phyloP scores from a whole-genome alignment of 164 flowering plant species.

The Echeveria elegans region DNA sequence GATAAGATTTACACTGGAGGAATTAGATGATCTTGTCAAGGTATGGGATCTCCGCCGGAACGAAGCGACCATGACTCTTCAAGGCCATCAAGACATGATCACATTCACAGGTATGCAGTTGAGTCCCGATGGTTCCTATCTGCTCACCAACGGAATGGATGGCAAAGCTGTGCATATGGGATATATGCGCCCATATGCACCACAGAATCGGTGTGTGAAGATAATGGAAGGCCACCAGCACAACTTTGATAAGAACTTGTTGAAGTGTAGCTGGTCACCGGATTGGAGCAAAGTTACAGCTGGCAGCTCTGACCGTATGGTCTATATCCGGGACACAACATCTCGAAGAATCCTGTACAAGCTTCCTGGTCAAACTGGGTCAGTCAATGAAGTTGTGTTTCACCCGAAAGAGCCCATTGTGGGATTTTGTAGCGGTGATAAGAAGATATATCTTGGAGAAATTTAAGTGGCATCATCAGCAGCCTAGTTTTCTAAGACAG shows the following conservation, averaged over 20 bases:
- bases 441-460: slow-evolving; percentile 89
- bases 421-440: slow-evolving; percentile 92
- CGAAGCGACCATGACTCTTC: slow-evolving; percentile 88
- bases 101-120: slow-evolving; percentile 89
- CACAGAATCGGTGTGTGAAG: slow-evolving; percentile 92
- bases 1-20: slow-evolving; percentile 95
- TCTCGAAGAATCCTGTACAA: slow-evolving; percentile 73
- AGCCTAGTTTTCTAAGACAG: background rate
- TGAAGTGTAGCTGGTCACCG: slow-evolving; percentile 96
- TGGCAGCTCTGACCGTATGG: slow-evolving; percentile 95
- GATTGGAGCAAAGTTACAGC: slow-evolving; percentile 97
- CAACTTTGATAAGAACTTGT: slow-evolving; percentile 88
- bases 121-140: slow-evolving; percentile 99
- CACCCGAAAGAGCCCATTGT: slow-evolving; percentile 86
- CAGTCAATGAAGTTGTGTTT: slow-evolving; percentile 81
- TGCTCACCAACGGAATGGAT: slow-evolving; percentile 92
- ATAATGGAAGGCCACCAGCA: slow-evolving; percentile 88
- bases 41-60: slow-evolving; percentile 90
- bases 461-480: slow-evolving; percentile 19
- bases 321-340: slow-evolving; percentile 93
- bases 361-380: slow-evolving; percentile 98
- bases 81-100: slow-evolving; percentile 87
- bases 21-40: slow-evolving; percentile 80
- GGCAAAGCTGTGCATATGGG: slow-evolving; percentile 93
- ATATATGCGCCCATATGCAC: slow-evolving; percentile 97